Evolutionary conservation across 176 grass and related monocot species (phyloP).

Genomic region (Carex scoparia): DNA sequence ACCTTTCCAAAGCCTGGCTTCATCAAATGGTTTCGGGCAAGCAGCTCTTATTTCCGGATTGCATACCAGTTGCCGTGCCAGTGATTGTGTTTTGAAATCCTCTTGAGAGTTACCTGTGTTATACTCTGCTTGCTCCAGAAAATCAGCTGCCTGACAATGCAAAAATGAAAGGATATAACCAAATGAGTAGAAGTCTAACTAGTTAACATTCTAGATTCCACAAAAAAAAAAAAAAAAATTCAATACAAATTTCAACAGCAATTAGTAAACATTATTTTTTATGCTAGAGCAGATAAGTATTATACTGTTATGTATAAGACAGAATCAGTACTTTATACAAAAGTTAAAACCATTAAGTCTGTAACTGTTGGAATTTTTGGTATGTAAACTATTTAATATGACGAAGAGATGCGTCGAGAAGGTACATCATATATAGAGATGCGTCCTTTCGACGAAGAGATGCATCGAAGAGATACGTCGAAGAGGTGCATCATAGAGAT

Average conservation of each 20-base stretch:
- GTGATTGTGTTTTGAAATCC: conserved; percentile 77
- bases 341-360: not conserved
- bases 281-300: not conserved
- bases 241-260: not conserved
- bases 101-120: conserved; percentile 76
- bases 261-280: not conserved
- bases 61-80: conserved; percentile 68
- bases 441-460: no score
- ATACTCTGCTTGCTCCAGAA: conserved; percentile 92
- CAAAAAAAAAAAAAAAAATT: not conserved
- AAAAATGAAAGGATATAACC: not conserved
- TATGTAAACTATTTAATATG: no score
- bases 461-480: no score
- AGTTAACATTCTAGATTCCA: not conserved
- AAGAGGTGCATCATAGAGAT: no score
- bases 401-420: no score
- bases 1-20: conserved; percentile 91
- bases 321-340: not conserved
- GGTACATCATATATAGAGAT: no score
- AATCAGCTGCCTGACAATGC: conserved; percentile 64
- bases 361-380: not conserved
- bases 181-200: not conserved
- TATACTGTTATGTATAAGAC: not conserved
- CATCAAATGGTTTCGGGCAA: conserved; percentile 75
- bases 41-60: conserved; percentile 65